These are phyloP conservation scores for Paecilomyces dactylethromorphus DNA, from an alignment of 2,329 filamentous ascomycete genomes.

Conservation along the genomic window DNA sequence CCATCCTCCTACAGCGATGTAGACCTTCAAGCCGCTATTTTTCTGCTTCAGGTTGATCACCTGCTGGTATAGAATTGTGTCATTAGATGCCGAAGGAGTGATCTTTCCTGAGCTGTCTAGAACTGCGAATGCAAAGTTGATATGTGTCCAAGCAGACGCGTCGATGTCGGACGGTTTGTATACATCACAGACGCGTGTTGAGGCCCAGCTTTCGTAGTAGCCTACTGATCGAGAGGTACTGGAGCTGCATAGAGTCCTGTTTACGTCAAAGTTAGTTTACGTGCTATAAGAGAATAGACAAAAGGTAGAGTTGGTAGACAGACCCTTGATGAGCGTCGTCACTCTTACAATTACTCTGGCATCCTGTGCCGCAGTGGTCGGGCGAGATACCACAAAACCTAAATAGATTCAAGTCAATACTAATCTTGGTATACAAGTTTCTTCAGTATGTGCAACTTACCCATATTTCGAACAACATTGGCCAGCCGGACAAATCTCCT, in stretches of 20 bases:
- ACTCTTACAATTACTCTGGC: conserved; percentile 4
- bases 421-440: neutral
- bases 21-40: conserved; percentile 24
- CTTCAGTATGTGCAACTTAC: neutral
- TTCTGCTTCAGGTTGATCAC: conserved; percentile 13
- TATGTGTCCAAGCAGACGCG: neutral
- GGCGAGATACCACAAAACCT: conserved; percentile 7
- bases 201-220: conserved; percentile 29
- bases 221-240: conserved; percentile 17
- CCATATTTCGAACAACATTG: conserved; percentile 10
- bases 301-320: neutral
- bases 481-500: conserved; percentile 5
- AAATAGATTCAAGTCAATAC: neutral
- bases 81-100: conserved; percentile 11
- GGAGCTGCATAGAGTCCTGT: neutral
- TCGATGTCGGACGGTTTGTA: conserved; percentile 5
- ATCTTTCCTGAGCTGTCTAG: conserved; percentile 5
- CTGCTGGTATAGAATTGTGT: conserved; percentile 3
- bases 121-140: conserved; percentile 3
- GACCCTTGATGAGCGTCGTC: neutral
- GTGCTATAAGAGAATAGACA: neutral
- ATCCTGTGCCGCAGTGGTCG: conserved; percentile 9
- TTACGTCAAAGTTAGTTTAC: neutral
- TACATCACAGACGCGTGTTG: conserved; percentile 12
- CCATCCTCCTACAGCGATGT: conserved; percentile 39